phyloP scores from a whole-genome alignment of 116 monocot genomes.

The Trichopus zeylanicus region DNA sequence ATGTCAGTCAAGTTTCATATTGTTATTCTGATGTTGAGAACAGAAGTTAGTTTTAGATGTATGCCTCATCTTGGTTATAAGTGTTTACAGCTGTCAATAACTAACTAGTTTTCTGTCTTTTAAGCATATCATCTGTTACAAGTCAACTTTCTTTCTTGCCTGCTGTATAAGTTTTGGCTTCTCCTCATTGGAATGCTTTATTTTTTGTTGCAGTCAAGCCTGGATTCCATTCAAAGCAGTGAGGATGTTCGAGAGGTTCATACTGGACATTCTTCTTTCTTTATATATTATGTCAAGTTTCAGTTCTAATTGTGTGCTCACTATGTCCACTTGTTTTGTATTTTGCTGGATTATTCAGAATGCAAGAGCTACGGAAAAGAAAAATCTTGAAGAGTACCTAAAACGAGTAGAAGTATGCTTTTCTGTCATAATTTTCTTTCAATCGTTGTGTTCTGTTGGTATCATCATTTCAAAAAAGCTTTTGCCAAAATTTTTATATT shows the following conservation, averaged over 20 bases:
- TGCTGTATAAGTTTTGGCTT: not conserved
- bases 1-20: too few relatives aligned
- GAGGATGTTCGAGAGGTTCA: conserved; percentile 83
- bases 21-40: too few relatives aligned
- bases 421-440: not conserved
- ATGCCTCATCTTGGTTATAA: too few relatives aligned
- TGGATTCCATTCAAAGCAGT: conserved; percentile 70
- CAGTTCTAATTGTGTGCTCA: not conserved
- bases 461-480: too few relatives aligned
- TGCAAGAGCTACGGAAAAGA: conserved; percentile 49
- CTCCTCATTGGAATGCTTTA: too few relatives aligned
- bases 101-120: too few relatives aligned
- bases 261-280: not conserved
- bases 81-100: too few relatives aligned
- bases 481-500: too few relatives aligned
- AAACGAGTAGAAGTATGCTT: conserved; percentile 64
- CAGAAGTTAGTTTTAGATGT: too few relatives aligned
- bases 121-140: too few relatives aligned
- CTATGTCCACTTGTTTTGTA: not conserved
- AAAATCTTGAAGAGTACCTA: conserved; percentile 58
- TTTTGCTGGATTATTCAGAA: conserved; percentile 28
- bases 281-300: not conserved
- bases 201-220: conserved; percentile 45
- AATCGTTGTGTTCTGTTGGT: too few relatives aligned
- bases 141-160: too few relatives aligned